Percentiles rank a stretch among this genome's conserved stretches.
These are phyloP conservation scores for Zizania palustris DNA, from an alignment of 202 grass and related monocot genomes.

Conservation along the genomic window DNA sequence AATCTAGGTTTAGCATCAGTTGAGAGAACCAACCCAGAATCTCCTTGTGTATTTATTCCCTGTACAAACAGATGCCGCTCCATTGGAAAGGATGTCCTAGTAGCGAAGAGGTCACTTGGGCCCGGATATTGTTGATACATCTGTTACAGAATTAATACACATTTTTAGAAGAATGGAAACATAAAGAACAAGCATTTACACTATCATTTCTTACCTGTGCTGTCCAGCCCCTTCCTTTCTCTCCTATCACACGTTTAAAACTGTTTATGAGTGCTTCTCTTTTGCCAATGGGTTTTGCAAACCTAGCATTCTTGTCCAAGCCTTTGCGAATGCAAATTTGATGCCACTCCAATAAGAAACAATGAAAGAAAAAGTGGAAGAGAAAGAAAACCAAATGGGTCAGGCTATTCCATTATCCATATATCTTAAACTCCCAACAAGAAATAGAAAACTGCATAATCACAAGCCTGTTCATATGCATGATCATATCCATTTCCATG, in stretches of 20 bases:
- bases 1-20: slow-evolving; percentile 95
- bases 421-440: too few species aligned
- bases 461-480: too few species aligned
- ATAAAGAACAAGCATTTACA: neutral
- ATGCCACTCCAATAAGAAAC: too few species aligned
- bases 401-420: too few species aligned
- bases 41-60: slow-evolving; percentile 69
- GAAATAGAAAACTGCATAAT: too few species aligned
- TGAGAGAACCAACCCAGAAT: slow-evolving; percentile 91
- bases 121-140: slow-evolving; percentile 94
- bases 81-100: slow-evolving; percentile 62
- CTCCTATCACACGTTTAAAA: slow-evolving; percentile 34
- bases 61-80: slow-evolving; percentile 83
- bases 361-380: too few species aligned
- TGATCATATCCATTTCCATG: too few species aligned
- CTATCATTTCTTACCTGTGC: slow-evolving; percentile 40
- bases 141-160: slow-evolving; percentile 42
- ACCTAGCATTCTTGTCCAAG: slow-evolving; percentile 30
- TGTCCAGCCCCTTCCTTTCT: slow-evolving; percentile 30
- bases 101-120: slow-evolving; percentile 68
- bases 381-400: too few species aligned
- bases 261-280: slow-evolving; percentile 31
- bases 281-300: slow-evolving; percentile 17
- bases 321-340: too few species aligned
- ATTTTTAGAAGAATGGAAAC: slow-evolving; percentile 32